Base-by-base conservation (phyloP, 1,284 basidiomycete genomes). In the Trichosporon sp. region DNA sequence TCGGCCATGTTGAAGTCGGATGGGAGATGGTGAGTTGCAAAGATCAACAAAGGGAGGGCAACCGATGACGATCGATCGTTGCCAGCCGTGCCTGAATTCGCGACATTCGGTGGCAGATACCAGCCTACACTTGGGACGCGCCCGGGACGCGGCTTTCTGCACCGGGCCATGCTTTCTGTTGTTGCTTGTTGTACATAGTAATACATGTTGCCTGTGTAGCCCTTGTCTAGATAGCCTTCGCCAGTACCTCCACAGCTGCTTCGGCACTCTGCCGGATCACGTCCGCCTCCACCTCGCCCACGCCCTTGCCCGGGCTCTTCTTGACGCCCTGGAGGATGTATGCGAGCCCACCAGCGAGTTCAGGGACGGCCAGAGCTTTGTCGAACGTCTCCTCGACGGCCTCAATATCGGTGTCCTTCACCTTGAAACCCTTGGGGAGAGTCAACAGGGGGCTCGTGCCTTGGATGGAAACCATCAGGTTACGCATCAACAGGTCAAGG, bases 401-500 rank as follows among this genome's bases (percentile, higher is more conserved):
- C 64, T 85, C 83, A 9, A 81, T 73, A 38, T 83, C 82, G 15
- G 89, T 78, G 31, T 88, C 75, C 21, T 66, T 67, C 9, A 51
- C 32, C 6, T 69, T 68, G 51, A 71, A 78, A 5, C 65, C 63
- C 64, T 77, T 78, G 27, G 80, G 75, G 15, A 83, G 72, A 13
- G 69, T 73, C 65, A 84, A 80, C 2, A 84, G 72, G 0, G 93
- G 92, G 0, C 89, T 90, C 0, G 88, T 79, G 0, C 88, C 86
- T 79, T 96, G 94, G 35, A 89, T 90, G 64, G 88, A 87, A 65
- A 92, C 80, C 74, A 95, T 88, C 25, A 92, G 80, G 68, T 90
- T 86, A 9, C 85, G 81, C 71, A 96, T 85, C 65, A 95, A 81
- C 64, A 89, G 87, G 68, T 84, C 85, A 63, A 97, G 84, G 82